Conservation (phyloP, 176 grass and related monocot genomes). For the Pharus latifolius region DNA sequence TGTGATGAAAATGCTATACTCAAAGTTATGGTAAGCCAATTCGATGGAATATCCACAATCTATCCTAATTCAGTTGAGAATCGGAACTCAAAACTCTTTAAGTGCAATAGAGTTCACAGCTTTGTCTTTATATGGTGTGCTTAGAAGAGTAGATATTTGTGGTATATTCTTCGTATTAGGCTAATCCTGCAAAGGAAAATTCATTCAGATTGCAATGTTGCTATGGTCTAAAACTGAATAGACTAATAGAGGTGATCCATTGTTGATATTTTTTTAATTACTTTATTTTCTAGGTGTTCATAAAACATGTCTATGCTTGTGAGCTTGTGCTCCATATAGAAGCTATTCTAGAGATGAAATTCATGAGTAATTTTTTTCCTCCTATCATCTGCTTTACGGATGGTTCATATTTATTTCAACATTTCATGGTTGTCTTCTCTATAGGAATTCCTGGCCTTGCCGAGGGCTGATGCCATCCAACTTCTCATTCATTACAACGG, state of each 20-base stretch:
- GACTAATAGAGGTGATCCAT: not conserved
- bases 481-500: constrained; percentile 82
- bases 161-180: not conserved
- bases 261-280: not conserved
- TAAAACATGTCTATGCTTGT: not conserved
- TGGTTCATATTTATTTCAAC: not conserved
- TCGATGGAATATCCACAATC: not conserved
- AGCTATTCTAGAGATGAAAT: not conserved
- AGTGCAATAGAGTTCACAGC: not conserved
- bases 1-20: constrained; percentile 85
- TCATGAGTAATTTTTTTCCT: not conserved
- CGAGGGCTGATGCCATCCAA: constrained; percentile 85
- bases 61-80: not conserved
- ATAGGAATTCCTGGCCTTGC: constrained; percentile 96
- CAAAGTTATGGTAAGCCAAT: constrained; percentile 87
- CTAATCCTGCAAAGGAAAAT: not conserved
- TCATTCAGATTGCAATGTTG: not conserved
- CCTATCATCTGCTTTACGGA: not conserved
- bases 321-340: not conserved
- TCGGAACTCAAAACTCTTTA: not conserved
- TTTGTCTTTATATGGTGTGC: not conserved
- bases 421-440: not conserved
- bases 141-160: not conserved
- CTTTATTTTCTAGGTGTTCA: not conserved
- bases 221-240: not conserved